These are phyloP conservation scores for Xylaria cubensis DNA, from an alignment of 495 filamentous ascomycete genomes.

Conservation along the genomic window DNA sequence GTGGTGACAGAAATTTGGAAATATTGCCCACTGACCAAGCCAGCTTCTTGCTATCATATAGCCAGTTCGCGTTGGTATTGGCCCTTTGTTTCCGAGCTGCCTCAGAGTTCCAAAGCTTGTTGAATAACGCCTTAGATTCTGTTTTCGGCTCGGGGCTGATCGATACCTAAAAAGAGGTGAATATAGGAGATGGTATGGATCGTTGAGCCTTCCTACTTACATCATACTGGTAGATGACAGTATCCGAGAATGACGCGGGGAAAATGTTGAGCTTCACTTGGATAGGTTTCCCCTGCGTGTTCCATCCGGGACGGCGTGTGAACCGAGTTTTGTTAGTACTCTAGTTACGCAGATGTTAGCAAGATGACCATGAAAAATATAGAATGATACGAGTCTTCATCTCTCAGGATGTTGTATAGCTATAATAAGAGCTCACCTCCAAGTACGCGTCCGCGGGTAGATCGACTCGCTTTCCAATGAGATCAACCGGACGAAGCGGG, in stretches of 20 bases:
- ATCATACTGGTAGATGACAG: conserved; percentile 80
- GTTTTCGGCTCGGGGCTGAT: conserved; percentile 63
- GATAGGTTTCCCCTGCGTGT: conserved; percentile 62
- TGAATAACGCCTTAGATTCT: conserved; percentile 60
- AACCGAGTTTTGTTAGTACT: conserved; percentile 25
- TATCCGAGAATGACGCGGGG: conserved; percentile 59
- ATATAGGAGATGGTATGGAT: not conserved
- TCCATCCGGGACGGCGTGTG: conserved; percentile 49
- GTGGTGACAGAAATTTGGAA: not conserved
- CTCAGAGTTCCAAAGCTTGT: conserved; percentile 74
- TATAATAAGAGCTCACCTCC: conserved; percentile 29
- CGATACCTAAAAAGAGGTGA: conserved; percentile 56
- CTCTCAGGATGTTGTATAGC: not conserved
- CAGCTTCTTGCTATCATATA: conserved; percentile 81
- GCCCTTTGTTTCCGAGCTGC: conserved; percentile 61
- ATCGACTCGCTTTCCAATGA: conserved; percentile 50
- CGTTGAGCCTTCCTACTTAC: conserved; percentile 58
- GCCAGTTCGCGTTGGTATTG: conserved; percentile 52
- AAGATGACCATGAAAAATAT: not conserved
- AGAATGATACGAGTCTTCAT: not conserved
- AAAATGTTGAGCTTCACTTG: conserved; percentile 76
- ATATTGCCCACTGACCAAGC: conserved; percentile 66
- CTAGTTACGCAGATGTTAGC: not conserved
- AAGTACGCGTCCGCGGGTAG: conserved; percentile 53
- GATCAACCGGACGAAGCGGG: conserved; percentile 19